phyloP scores from a whole-genome alignment of 805 yeast species.

The Teunomyces atbi region DNA sequence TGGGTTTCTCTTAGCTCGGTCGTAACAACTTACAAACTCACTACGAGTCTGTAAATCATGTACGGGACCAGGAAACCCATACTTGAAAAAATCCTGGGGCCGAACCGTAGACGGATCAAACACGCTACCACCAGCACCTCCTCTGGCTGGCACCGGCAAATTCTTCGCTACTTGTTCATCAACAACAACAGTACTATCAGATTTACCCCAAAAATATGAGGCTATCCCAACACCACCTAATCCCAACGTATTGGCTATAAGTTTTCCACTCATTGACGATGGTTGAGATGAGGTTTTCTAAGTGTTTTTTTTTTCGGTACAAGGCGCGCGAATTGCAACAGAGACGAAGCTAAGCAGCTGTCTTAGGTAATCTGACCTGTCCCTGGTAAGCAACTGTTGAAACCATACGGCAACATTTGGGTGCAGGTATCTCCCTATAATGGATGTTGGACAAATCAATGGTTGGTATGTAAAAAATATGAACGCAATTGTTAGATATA shows the following conservation, averaged over 20 bases:
- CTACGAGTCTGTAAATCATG: constrained; percentile 73
- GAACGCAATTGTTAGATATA: too few relatives aligned
- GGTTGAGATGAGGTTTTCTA: not conserved
- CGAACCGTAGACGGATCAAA: constrained; percentile 44
- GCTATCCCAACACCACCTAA: constrained; percentile 38
- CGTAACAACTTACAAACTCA: constrained; percentile 84
- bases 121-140: constrained; percentile 8
- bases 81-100: constrained; percentile 82
- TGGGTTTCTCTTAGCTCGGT: constrained; percentile 82
- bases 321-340: not conserved
- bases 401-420: too few relatives aligned
- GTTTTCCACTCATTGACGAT: constrained; percentile 20
- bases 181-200: constrained; percentile 18
- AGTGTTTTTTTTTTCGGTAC: not conserved
- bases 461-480: too few relatives aligned
- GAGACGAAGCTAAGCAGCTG: not conserved
- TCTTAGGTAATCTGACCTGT: too few relatives aligned
- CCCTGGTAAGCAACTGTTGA: too few relatives aligned
- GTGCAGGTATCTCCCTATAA: too few relatives aligned
- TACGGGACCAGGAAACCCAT: constrained; percentile 94
- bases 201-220: constrained; percentile 41
- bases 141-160: constrained; percentile 10
- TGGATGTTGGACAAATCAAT: not conserved
- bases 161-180: constrained; percentile 10
- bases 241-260: constrained; percentile 30